A percentile compares a stretch with the other conserved stretches of the same genome.
Conservation (phyloP, 108 stramenopile genomes). For the Bacterosira constricta region DNA sequence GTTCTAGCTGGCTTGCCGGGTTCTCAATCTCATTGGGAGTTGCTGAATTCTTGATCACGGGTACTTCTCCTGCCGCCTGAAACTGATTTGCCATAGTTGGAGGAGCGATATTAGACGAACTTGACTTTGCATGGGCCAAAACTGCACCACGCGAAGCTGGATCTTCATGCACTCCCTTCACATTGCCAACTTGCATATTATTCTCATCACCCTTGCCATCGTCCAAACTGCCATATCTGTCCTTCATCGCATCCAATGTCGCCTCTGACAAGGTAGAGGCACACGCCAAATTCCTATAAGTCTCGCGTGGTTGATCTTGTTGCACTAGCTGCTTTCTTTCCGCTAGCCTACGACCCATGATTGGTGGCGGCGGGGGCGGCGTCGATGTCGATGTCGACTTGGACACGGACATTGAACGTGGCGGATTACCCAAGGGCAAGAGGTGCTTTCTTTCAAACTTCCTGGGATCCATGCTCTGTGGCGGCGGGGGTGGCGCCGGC, state of each 20-base stretch:
- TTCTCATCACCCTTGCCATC: neutral
- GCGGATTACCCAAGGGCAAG: too few species aligned
- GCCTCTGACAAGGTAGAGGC: constrained; percentile 11
- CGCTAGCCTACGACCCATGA: neutral
- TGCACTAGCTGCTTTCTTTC: neutral
- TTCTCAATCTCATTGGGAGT: too few species aligned
- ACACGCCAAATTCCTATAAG: constrained; percentile 12
- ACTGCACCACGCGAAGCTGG: neutral
- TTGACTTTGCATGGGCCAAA: neutral
- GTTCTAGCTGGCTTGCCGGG: too few species aligned
- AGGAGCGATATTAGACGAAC: neutral
- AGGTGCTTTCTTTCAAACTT: neutral
- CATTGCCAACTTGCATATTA: neutral
- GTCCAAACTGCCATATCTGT: constrained; percentile 8
- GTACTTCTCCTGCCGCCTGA: too few species aligned
- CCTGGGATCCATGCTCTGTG: neutral
- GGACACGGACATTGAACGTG: too few species aligned
- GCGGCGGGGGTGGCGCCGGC: neutral
- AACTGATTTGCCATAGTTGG: too few species aligned
- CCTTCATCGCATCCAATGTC: neutral
- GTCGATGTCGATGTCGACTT: too few species aligned
- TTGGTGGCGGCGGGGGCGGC: neutral
- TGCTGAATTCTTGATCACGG: too few species aligned
- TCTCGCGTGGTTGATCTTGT: neutral
- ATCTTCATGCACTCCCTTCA: neutral